A percentile compares a stretch with the other conserved stretches of the same genome.
phyloP scores from a whole-genome alignment of 1,284 basidiomycete genomes.

The Inonotus obliquus region DNA sequence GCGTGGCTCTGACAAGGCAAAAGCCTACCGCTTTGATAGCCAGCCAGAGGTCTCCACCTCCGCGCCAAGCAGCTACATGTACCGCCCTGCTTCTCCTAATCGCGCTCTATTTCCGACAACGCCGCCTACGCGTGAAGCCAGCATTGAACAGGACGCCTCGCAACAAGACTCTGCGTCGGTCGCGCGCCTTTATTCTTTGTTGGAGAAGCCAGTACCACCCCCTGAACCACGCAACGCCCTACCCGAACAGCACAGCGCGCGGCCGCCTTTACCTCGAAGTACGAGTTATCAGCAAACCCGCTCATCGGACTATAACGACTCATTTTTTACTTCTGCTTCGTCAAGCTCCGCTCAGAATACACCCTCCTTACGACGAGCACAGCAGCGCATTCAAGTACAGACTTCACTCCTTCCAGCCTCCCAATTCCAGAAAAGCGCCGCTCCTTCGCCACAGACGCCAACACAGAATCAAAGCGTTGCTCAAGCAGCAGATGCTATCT shows the following conservation, averaged over 20 bases:
- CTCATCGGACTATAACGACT: neutral
- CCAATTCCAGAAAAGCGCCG: neutral
- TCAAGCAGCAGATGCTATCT: conserved; percentile 1
- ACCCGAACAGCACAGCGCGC: neutral
- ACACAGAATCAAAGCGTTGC: neutral
- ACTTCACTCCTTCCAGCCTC: conserved; percentile 1
- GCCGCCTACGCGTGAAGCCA: neutral
- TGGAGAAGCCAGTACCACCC: conserved; percentile 10
- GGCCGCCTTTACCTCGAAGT: conserved; percentile 7
- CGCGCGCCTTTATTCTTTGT: conserved; percentile 9
- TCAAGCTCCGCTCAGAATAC: neutral
- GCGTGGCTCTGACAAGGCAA: neutral
- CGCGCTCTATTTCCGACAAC: conserved; percentile 8
- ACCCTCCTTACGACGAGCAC: neutral
- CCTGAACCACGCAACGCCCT: neutral
- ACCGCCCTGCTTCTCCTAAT: neutral
- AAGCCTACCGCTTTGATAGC: neutral
- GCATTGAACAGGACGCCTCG: neutral
- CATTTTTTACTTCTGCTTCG: neutral
- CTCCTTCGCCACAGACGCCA: neutral
- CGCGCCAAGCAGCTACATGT: conserved; percentile 17
- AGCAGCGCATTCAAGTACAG: neutral
- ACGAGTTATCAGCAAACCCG: conserved; percentile 4
- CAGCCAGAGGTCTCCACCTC: conserved; percentile 10
- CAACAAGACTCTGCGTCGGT: neutral